Evolutionary conservation across 805 yeast species (phyloP).

Genomic region (Isabelozyma pseudorhagii): DNA sequence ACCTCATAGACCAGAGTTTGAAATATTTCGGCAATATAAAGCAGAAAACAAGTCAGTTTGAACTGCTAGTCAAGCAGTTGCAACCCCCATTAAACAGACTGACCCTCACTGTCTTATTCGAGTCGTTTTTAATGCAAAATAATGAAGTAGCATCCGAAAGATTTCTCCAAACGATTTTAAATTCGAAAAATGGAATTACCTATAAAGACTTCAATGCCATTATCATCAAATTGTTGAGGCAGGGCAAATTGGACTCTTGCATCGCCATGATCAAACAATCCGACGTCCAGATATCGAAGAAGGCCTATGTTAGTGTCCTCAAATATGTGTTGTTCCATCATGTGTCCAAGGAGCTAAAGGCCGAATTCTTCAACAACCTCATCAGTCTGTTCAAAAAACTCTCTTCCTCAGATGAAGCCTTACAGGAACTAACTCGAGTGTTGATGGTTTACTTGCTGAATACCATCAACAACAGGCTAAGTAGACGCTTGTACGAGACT

Average conservation of each 20-base stretch:
- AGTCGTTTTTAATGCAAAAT: slow-evolving; percentile 22
- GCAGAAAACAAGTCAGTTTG: slow-evolving; percentile 8
- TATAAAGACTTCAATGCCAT: slow-evolving; percentile 24
- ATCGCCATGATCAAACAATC: slow-evolving; percentile 17
- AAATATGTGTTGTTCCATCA: slow-evolving; percentile 3
- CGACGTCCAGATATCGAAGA: slow-evolving; percentile 17
- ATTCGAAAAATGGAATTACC: slow-evolving; percentile 23
- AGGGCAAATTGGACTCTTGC: slow-evolving; percentile 20
- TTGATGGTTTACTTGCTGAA: slow-evolving; percentile 14
- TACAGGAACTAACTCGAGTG: slow-evolving; percentile 12
- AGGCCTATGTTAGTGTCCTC: slow-evolving; percentile 22
- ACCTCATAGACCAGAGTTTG: slow-evolving; percentile 9
- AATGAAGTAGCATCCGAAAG: slow-evolving; percentile 26
- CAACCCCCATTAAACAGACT: slow-evolving; percentile 29
- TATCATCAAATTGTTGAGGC: slow-evolving; percentile 20
- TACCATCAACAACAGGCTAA: not conserved
- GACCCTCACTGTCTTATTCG: slow-evolving; percentile 30
- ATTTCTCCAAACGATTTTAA: slow-evolving; percentile 25
- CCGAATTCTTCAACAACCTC: slow-evolving; percentile 7
- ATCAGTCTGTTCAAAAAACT: slow-evolving; percentile 8
- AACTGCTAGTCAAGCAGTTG: slow-evolving; percentile 16
- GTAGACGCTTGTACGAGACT: slow-evolving; percentile 9
- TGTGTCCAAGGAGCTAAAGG: slow-evolving; percentile 1
- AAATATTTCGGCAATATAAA: slow-evolving; percentile 14
- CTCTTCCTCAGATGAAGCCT: slow-evolving; percentile 9